Conservation (phyloP, 768 basidiomycete genomes). For the Hypsizygus marmoreus region DNA sequence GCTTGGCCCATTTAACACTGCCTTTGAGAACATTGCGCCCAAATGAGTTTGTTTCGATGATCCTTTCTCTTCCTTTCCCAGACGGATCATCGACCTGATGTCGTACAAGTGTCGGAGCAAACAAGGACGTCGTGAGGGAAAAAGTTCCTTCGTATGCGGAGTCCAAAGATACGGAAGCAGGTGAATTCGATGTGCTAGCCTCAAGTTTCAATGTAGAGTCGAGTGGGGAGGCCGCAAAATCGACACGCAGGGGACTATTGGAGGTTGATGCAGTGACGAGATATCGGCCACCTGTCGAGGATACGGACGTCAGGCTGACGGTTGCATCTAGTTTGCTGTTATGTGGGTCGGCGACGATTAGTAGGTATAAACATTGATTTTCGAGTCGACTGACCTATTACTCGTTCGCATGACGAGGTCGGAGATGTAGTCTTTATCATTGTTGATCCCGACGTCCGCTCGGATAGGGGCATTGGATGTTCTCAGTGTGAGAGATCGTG, state of each 20-base stretch:
- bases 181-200: constrained; percentile 35
- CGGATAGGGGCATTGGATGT: constrained; percentile 45
- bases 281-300: constrained; percentile 31
- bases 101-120: constrained; percentile 6
- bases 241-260: constrained; percentile 33
- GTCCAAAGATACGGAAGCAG: constrained; percentile 31
- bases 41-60: constrained; percentile 3
- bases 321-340: constrained; percentile 33
- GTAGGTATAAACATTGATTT: neutral
- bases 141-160: constrained; percentile 41
- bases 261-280: constrained; percentile 29
- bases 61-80: constrained; percentile 23
- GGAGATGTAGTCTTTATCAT: constrained; percentile 21
- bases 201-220: constrained; percentile 32
- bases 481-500: constrained; percentile 34
- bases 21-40: constrained; percentile 10
- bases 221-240: constrained; percentile 34
- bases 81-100: constrained; percentile 21
- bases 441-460: constrained; percentile 37
- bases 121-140: constrained; percentile 18
- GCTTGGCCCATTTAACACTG: constrained; percentile 18
- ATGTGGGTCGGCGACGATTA: neutral
- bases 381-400: constrained; percentile 41
- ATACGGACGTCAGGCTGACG: constrained; percentile 33
- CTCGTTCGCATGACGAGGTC: constrained; percentile 34